Base-by-base conservation (phyloP, 805 yeast species). In the Zygosaccharomyces kombuchaensis region DNA sequence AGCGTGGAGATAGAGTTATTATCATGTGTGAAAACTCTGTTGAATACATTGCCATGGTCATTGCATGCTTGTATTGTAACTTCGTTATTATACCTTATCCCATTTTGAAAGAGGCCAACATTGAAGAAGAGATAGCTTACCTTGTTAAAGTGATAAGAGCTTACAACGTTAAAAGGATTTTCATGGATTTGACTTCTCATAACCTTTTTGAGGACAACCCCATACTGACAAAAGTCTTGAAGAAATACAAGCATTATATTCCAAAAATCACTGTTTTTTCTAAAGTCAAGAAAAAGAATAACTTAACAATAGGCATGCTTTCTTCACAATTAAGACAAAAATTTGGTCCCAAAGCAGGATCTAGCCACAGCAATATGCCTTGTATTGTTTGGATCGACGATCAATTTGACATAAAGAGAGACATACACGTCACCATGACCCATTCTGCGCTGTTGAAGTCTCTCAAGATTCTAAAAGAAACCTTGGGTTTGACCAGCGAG, bases 391-490 rank as follows among this genome's bases (percentile, higher is more conserved):
- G 67, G 65, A 53, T 66, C n/a, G 48, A 61, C 40, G 47, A 54
- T 16, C 58, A 57, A 16, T 45, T 47, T 37, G 63, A 60, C 43
- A 40, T 50, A 9, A 48, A 45, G 2, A 51, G 54, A 14, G 57
- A 64, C 37, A 46, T 59, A n/a, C 66, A 61, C 40, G 56, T 62
- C 9, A 48, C 55, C 6, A 56, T 62, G 65, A 80, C 78, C 19
- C 93, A 86, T 60, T 68, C 73, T 34, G 76, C 78, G 40, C 69
- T 93, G 9, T 66, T 90, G 54, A 83, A 87, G 2, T 76, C 87
- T 63, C 89, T 97, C 65, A 88, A 90, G 57, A 85, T 87, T 16
- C 76, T 88, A 59, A 91, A 93, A 56, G 97, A 91, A 60, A 91
- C 98, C 0, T 87, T 96, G 58, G 91, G 87, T 50, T 72, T 93